Evolutionary conservation across 495 filamentous ascomycete genomes (phyloP).

Genomic region (Xylaria intraflava): DNA sequence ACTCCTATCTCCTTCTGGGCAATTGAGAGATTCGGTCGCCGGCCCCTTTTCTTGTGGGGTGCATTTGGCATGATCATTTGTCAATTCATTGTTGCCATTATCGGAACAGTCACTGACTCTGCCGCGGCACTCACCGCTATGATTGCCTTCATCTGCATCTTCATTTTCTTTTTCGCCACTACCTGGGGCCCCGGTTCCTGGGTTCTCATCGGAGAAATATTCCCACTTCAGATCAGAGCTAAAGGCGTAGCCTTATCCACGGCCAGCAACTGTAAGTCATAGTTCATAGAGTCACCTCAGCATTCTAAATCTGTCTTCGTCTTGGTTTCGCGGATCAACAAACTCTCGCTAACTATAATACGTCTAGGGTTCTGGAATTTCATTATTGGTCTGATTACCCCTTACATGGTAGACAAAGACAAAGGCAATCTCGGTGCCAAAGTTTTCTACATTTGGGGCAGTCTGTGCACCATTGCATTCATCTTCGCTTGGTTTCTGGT

Average conservation of each 20-base stretch:
- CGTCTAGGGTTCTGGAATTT: constrained; percentile 28
- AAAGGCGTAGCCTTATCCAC: constrained; percentile 75
- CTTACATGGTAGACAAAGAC: constrained; percentile 64
- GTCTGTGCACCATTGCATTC: constrained; percentile 57
- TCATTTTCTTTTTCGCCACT: constrained; percentile 76
- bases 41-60: constrained; percentile 73
- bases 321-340: background rate
- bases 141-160: constrained; percentile 74
- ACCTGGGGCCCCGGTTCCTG: constrained; percentile 77
- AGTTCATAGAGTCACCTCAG: constrained; percentile 36
- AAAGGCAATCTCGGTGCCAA: constrained; percentile 62
- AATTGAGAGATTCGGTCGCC: constrained; percentile 76
- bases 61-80: constrained; percentile 74
- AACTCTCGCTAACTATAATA: background rate
- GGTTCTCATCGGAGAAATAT: constrained; percentile 85
- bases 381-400: constrained; percentile 52
- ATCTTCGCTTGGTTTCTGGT: constrained; percentile 75
- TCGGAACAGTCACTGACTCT: constrained; percentile 52
- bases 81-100: constrained; percentile 79
- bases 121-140: constrained; percentile 56
- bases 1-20: constrained; percentile 78
- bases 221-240: constrained; percentile 75
- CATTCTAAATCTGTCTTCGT: constrained; percentile 12
- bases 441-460: constrained; percentile 77
- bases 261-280: constrained; percentile 86